Evolutionary conservation across 352 stramenopile genomes (phyloP).

Genomic region (Phytophthora pini): DNA sequence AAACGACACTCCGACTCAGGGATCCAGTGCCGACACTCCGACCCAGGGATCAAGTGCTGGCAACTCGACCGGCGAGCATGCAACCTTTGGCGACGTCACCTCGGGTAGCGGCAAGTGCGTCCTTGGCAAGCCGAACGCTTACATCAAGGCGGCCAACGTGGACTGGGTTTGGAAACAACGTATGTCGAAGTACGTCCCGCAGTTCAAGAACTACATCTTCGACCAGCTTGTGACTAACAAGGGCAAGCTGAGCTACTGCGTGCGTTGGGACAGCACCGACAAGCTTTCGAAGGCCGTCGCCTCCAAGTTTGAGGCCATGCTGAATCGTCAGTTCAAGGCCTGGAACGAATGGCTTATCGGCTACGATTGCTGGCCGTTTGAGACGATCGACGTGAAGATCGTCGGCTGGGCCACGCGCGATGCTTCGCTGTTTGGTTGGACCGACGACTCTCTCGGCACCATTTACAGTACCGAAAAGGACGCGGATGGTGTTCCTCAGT

Average conservation of each 20-base stretch:
- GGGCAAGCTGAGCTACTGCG: slow-evolving; percentile 45
- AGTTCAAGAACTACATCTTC: slow-evolving; percentile 51
- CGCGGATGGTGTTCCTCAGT: slow-evolving; percentile 19
- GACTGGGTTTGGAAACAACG: slow-evolving; percentile 33
- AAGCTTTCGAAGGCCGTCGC: slow-evolving; percentile 45
- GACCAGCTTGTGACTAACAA: slow-evolving; percentile 51
- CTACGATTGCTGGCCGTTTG: slow-evolving; percentile 51
- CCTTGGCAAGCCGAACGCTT: slow-evolving; percentile 28
- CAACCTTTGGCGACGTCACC: slow-evolving; percentile 35
- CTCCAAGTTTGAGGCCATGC: slow-evolving; percentile 55
- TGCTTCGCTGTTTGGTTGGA: slow-evolving; percentile 47
- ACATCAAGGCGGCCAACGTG: slow-evolving; percentile 23
- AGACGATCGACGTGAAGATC: slow-evolving; percentile 47
- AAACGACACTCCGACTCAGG: neutral
- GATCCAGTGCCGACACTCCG: slow-evolving; percentile 12
- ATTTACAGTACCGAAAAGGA: slow-evolving; percentile 34
- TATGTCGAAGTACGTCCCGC: slow-evolving; percentile 25
- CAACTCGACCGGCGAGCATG: slow-evolving; percentile 23
- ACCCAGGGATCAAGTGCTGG: neutral
- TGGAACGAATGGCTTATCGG: slow-evolving; percentile 37
- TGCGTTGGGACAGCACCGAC: slow-evolving; percentile 58
- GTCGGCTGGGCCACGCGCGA: slow-evolving; percentile 49
- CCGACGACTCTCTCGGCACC: slow-evolving; percentile 42
- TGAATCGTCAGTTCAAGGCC: slow-evolving; percentile 38
- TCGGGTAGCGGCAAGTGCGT: slow-evolving; percentile 32